These are phyloP conservation scores for Populus hybrid DNA, from an alignment of 441 rosid species.

Conservation along the genomic window DNA sequence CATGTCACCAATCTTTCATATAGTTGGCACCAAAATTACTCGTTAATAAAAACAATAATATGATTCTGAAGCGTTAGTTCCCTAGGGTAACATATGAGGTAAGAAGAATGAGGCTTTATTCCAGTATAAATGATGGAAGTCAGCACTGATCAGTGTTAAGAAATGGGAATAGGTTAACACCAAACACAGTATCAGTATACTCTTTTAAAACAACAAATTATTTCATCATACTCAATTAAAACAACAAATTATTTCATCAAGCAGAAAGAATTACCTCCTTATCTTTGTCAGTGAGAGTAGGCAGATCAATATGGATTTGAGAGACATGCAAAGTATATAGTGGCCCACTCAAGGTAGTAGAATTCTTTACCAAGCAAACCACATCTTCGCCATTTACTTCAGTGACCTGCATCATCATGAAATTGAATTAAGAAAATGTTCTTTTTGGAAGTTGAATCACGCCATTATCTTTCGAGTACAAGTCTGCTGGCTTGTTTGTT, in stretches of 20 bases:
- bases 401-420: conserved; percentile 35
- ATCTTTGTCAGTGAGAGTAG: conserved; percentile 56
- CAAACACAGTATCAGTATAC: background rate
- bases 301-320: conserved; percentile 53
- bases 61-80: background rate
- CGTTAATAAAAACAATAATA: background rate
- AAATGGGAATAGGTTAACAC: conserved; percentile 9
- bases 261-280: conserved; percentile 39
- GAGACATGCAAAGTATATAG: conserved; percentile 63
- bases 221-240: background rate
- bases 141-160: background rate
- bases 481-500: background rate
- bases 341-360: conserved; percentile 50
- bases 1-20: background rate
- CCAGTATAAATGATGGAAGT: background rate
- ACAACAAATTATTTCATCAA: background rate
- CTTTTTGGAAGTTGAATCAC: background rate
- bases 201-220: background rate
- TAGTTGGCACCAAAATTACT: background rate
- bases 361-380: conserved; percentile 54
- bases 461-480: background rate
- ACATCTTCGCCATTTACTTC: conserved; percentile 56
- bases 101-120: background rate
- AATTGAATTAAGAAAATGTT: conserved; percentile 4
- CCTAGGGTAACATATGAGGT: background rate